phyloP scores from a whole-genome alignment of 2,329 filamentous ascomycete species.

The Monilinia laxa region DNA sequence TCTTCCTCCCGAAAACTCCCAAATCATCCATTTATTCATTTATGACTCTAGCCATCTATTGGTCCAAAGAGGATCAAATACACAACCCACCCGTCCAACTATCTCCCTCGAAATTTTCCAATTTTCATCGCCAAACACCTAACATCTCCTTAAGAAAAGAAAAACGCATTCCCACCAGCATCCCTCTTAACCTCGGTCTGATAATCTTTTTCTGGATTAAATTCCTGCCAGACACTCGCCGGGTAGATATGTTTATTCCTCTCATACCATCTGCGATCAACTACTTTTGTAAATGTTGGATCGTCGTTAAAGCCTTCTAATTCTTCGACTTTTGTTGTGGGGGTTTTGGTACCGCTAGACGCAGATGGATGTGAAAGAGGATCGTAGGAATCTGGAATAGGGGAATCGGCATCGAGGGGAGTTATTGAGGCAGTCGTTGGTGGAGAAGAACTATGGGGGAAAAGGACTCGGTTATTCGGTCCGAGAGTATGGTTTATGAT shows the following conservation, averaged over 20 bases:
- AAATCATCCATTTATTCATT: not conserved
- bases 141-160: slow-evolving; percentile 57
- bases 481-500: slow-evolving; percentile 82
- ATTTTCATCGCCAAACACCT: not conserved
- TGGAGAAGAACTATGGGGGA: slow-evolving; percentile 65
- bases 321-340: slow-evolving; percentile 37
- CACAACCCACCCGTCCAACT: not conserved
- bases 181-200: slow-evolving; percentile 75
- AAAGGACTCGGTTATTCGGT: slow-evolving; percentile 70
- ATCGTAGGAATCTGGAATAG: slow-evolving; percentile 40
- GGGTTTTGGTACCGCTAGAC: slow-evolving; percentile 40
- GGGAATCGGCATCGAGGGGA: slow-evolving; percentile 26
- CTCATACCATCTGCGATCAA: slow-evolving; percentile 96
- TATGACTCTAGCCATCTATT: not conserved
- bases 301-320: slow-evolving; percentile 79
- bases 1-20: too few species aligned
- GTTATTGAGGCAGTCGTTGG: slow-evolving; percentile 19
- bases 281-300: slow-evolving; percentile 82
- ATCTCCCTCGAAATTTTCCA: not conserved
- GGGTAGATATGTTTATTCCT: slow-evolving; percentile 98
- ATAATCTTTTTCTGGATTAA: slow-evolving; percentile 87
- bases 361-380: slow-evolving; percentile 42
- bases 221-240: slow-evolving; percentile 92
- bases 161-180: slow-evolving; percentile 87
- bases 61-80: not conserved